Evolutionary conservation across 1,139 yeast species (phyloP), one percentile per base, ranked within the genome.

Genomic region (Blastobotrys serpentis): DNA sequence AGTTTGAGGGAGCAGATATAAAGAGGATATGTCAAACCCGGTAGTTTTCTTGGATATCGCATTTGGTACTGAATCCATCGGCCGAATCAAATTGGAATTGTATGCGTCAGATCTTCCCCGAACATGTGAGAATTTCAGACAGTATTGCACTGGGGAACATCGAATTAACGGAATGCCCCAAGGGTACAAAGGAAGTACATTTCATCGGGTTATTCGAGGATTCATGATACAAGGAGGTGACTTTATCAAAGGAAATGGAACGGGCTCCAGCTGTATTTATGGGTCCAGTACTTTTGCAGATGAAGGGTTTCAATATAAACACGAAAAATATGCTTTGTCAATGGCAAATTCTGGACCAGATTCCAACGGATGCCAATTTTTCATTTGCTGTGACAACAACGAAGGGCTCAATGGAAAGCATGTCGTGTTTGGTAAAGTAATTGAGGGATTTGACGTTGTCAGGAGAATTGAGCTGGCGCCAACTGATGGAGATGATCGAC

Each of bases 221-320:
- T 88, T 89, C 64, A 88, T 89, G 96, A 61, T 71, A 40, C 75
- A 71, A 54, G 76, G 76, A 3, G 76, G 76, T 4, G 76, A 72
- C 51, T 72, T 68, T 52, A 61, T 73, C 33, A 63, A 64, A 22
- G 71, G 72, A 8, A 73, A 76, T 54, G 81, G 81, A 2, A 65
- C 70, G 6, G 81, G 81, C 1, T 60, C 71, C 16, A 63, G 63
- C 51, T 60, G 67, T 3, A 73, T 73, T 32, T 74, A 63, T 54
- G 77, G 76, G 5, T 92, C 87, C 38, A 54, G 52, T 56, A 86
- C 84, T 63, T 89, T 89, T 62, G 90, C 86, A 60, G 97, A 89
- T 65, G 97, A 89, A 66, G 84, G 84, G 66, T 86, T 87, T 67
- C 66, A 74, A 52, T 68, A 76, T 56, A 73, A 73, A 49, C 96